phyloP scores from a whole-genome alignment of 345 rosid genomes.

The Mallotus nudiflorus region DNA sequence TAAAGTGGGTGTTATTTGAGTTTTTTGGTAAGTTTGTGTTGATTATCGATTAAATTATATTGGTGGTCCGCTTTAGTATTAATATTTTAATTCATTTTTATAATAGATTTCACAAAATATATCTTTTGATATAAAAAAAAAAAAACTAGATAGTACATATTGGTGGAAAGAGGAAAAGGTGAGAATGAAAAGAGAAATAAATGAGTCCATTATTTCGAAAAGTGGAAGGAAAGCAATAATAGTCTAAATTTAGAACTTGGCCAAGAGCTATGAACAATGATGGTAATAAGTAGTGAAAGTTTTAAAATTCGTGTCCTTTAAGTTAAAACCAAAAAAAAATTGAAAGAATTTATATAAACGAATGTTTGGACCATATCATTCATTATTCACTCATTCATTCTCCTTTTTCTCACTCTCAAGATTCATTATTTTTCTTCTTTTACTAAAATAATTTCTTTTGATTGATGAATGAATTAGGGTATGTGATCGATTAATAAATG shows the following conservation, averaged over 20 bases:
- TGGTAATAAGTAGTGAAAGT: conserved; percentile 4
- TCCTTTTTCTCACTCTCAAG: not conserved
- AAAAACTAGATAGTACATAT: too few species aligned
- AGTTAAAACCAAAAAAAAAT: not conserved
- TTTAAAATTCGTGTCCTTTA: conserved; percentile 11
- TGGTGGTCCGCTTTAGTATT: too few species aligned
- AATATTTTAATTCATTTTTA: too few species aligned
- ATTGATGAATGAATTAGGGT: not conserved
- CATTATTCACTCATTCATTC: too few species aligned
- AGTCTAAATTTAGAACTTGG: conserved; percentile 1
- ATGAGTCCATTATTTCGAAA: not conserved
- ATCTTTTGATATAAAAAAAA: too few species aligned
- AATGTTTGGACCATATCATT: conserved; percentile 9
- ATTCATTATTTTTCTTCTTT: not conserved
- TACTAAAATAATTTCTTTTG: not conserved
- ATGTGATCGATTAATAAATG: conserved; percentile 10
- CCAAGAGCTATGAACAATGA: not conserved
- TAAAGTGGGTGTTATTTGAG: too few species aligned
- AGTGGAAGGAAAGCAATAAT: conserved; percentile 7
- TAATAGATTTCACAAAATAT: too few species aligned
- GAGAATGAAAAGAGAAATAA: not conserved
- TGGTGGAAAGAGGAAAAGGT: not conserved
- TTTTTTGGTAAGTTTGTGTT: too few species aligned
- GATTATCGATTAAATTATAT: too few species aligned
- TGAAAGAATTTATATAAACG: not conserved